Base-by-base conservation (phyloP, 2,329 filamentous ascomycete species). In the Claviceps paspali region DNA sequence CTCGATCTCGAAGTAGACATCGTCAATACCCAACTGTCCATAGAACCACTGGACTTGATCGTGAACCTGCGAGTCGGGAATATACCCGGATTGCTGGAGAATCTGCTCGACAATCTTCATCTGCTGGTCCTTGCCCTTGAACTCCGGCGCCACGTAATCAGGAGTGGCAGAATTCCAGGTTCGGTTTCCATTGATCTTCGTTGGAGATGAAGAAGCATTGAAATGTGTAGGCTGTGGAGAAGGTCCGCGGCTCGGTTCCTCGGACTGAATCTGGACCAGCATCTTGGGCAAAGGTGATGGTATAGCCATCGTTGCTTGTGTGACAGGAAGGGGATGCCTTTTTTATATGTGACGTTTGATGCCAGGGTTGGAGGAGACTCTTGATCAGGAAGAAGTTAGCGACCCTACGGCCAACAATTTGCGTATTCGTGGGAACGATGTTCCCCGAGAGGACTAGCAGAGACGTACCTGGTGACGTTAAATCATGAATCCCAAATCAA, bases 1-100 rank as follows among this genome's bases (percentile, higher is more conserved):
- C 65, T 95, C 87, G 47, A 88, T 86, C 55, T 87, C 78, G 65
- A 96, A 96, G 68, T 95, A 96, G 62, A 93, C 88, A 68, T 95
- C 91, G 53, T 98, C 91, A 51, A 98, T 98, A 49, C 91, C 91
- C 18, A 98, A 76, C 59, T 92, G 82, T 56, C 91, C 83, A 67
- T 98, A 98, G 68, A 98, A 98, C 88, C 91, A 98, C 42, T 76
- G 71, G 36, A 87, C 83, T 62, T 98, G 87, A 19, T 77, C 71
- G 44, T 92, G 82, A 44, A 95, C 72, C 47, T 93, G 82, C 36
- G 81, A 69, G 40, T 73, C 70, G 2, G 91, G 91, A 43, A 98
- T 83, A 73, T 92, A 95, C 42, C 79, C 82, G 53, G 79, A 82
- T 46, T 79, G 72, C 52, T 76, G 70, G 48, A 95, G 76, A 53